These are phyloP conservation scores for Dillenia turbinata DNA, from an alignment of 164 flowering plant genomes.

Conservation along the genomic window DNA sequence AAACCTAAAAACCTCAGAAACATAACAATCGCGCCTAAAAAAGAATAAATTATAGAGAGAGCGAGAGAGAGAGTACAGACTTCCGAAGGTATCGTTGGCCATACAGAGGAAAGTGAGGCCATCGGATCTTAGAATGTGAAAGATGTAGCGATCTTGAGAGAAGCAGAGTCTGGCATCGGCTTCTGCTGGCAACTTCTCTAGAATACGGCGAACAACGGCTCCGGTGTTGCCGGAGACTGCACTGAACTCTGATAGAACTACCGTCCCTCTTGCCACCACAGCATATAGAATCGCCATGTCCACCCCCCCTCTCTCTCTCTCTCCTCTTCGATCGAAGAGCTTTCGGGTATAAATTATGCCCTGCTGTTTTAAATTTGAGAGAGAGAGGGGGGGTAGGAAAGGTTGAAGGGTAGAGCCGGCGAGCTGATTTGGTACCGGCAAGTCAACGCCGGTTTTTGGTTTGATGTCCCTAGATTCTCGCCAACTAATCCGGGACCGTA, in stretches of 20 bases:
- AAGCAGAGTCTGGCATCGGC: conserved; percentile 78
- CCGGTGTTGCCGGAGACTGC: conserved; percentile 91
- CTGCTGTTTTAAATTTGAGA: no score
- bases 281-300: conserved; percentile 92
- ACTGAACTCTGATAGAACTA: conserved; percentile 86
- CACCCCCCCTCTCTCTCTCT: no score
- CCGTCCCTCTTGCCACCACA: conserved; percentile 81
- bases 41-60: neutral
- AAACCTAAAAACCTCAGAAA: conserved; percentile 5
- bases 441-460: no score
- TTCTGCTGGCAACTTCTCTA: conserved; percentile 73
- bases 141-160: conserved; percentile 92
- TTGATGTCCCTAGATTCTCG: no score
- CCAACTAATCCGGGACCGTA: no score
- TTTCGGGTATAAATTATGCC: no score
- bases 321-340: no score
- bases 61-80: conserved; percentile 29
- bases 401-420: no score
- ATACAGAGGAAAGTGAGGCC: conserved; percentile 83
- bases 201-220: conserved; percentile 75
- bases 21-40: neutral
- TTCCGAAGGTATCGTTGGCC: conserved; percentile 96
- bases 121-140: conserved; percentile 79
- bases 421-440: no score
- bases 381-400: no score